Conservation (phyloP, 2,329 filamentous ascomycete species). For the Chrysoporthe deuterocubensis region DNA sequence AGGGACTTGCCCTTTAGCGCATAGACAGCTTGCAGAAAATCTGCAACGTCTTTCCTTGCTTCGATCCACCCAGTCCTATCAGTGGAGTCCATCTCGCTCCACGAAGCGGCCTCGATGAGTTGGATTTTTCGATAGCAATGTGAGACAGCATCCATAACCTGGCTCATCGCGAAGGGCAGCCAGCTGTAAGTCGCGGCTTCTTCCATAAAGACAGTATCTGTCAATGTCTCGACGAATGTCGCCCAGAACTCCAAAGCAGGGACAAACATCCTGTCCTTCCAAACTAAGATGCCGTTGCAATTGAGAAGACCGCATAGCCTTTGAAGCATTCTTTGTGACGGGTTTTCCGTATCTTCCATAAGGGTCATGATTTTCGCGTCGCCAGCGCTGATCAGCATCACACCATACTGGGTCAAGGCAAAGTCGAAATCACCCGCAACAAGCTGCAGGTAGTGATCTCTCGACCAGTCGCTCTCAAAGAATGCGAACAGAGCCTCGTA, state of each 20-base stretch:
- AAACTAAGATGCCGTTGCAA: constrained; percentile 67
- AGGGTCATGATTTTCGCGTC: constrained; percentile 67
- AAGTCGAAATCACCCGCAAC: constrained; percentile 65
- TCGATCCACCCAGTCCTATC: constrained; percentile 71
- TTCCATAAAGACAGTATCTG: constrained; percentile 59
- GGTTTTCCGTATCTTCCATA: constrained; percentile 55
- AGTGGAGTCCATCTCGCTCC: constrained; percentile 70
- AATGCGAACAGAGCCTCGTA: constrained; percentile 61
- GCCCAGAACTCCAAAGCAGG: constrained; percentile 82
- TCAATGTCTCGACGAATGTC: constrained; percentile 71
- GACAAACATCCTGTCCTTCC: constrained; percentile 76
- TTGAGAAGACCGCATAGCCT: constrained; percentile 68
- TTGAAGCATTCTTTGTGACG: constrained; percentile 57
- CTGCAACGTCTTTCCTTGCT: constrained; percentile 77
- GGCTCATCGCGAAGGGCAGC: constrained; percentile 60
- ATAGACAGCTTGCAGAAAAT: constrained; percentile 75
- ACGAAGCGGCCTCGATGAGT: constrained; percentile 63
- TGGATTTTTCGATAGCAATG: constrained; percentile 71
- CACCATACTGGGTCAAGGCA: constrained; percentile 67
- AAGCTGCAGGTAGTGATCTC: constrained; percentile 57
- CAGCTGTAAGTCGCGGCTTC: constrained; percentile 53
- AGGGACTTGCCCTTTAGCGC: constrained; percentile 61
- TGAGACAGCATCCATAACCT: constrained; percentile 67
- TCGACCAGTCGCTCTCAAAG: constrained; percentile 64
- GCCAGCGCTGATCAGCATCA: constrained; percentile 70